A percentile compares a stretch with the other conserved stretches of the same genome.
Conservation (phyloP, 179 eudicot genomes). For the Heliamphora pulchella region DNA sequence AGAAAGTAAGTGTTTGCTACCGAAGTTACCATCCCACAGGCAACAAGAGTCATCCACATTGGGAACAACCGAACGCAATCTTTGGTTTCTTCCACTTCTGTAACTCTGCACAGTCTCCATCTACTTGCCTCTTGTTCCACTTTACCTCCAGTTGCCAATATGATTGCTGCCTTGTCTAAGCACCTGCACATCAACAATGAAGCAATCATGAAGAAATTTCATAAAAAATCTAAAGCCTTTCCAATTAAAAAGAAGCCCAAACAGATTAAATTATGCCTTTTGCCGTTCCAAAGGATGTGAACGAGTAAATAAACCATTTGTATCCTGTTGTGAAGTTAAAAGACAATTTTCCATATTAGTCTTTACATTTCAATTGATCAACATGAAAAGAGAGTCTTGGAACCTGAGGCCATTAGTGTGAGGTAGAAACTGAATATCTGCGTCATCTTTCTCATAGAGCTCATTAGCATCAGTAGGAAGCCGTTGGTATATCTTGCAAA, state of each 20-base stretch:
- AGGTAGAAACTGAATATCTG: constrained; percentile 13
- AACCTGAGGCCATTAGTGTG: constrained; percentile 39
- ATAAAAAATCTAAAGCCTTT: not conserved
- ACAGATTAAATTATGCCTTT: not conserved
- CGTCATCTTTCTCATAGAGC: constrained; percentile 21
- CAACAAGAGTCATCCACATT: constrained; percentile 48
- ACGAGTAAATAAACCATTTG: no score
- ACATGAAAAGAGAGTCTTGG: not conserved
- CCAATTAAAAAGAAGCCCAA: not conserved
- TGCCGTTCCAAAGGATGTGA: not conserved
- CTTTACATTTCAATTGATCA: no score
- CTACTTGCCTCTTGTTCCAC: constrained; percentile 28
- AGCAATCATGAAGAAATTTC: not conserved
- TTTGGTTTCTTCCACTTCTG: constrained; percentile 65
- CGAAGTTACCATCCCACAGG: constrained; percentile 43
- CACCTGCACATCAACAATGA: constrained; percentile 25
- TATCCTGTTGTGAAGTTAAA: not conserved
- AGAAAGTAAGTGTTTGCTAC: constrained; percentile 52
- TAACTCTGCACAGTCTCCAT: constrained; percentile 53
- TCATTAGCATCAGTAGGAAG: constrained; percentile 22
- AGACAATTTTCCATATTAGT: no score
- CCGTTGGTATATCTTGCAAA: constrained; percentile 22
- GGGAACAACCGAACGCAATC: constrained; percentile 42
- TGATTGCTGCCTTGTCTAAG: constrained; percentile 54
- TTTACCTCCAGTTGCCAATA: constrained; percentile 14